Evolutionary conservation across 139 green algal species (phyloP).

Genomic region (Volvox reticuliferus): DNA sequence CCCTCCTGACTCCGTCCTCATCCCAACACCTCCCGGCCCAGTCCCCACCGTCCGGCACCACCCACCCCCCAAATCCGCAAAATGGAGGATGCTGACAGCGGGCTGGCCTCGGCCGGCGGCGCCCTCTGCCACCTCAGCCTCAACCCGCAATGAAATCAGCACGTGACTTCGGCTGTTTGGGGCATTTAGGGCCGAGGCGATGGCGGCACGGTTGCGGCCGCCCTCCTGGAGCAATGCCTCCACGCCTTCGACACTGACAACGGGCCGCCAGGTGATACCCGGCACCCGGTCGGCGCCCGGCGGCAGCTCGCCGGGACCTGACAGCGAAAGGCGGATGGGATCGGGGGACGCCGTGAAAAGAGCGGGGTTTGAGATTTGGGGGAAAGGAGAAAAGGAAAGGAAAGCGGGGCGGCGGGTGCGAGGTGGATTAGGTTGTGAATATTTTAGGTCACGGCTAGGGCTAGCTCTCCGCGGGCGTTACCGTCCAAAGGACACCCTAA

Average conservation of each 20-base stretch:
- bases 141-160: conserved; percentile 77
- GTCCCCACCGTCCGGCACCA: background rate
- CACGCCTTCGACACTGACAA: conserved; percentile 36
- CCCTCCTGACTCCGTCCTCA: no score
- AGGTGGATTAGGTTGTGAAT: background rate
- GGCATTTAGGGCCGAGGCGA: conserved; percentile 83
- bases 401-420: background rate
- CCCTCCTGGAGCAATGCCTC: conserved; percentile 62
- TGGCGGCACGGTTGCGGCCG: conserved; percentile 58
- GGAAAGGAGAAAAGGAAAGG: background rate
- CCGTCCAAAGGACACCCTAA: no score
- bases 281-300: conserved; percentile 57
- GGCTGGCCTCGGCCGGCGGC: background rate
- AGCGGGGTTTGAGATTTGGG: background rate
- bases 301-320: conserved; percentile 63
- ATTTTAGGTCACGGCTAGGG: no score
- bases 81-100: conserved; percentile 62
- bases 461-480: no score
- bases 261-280: conserved; percentile 46
- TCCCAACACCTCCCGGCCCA: background rate
- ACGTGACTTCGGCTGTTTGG: conserved; percentile 75
- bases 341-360: background rate
- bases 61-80: conserved; percentile 86
- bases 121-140: conserved; percentile 62
- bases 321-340: background rate